phyloP scores from a whole-genome alignment of 805 yeast genomes.

The Saccharomycopsis sp. region DNA sequence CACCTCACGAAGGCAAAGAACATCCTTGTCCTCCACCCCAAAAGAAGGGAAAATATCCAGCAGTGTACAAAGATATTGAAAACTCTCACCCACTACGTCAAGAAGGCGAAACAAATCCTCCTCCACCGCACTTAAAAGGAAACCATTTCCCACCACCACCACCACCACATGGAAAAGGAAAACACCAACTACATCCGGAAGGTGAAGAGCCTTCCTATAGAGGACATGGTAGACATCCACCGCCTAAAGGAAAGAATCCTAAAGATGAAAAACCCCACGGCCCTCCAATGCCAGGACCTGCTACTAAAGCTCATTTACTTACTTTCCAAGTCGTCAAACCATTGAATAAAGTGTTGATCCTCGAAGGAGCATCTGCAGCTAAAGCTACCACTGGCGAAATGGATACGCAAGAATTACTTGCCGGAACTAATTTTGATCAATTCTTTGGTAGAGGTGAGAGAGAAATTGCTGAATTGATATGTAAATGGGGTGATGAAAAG shows the following conservation, averaged over 20 bases:
- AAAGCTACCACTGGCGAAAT: constrained; percentile 50
- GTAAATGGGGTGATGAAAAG: constrained; percentile 46
- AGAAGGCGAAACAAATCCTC: neutral
- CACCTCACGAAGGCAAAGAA: neutral
- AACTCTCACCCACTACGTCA: neutral
- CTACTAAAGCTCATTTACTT: constrained; percentile 26
- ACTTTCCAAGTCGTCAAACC: constrained; percentile 45
- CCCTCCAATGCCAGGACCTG: constrained; percentile 15
- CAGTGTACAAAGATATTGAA: too few species aligned
- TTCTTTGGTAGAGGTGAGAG: constrained; percentile 34
- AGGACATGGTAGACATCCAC: neutral
- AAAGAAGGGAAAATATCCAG: neutral
- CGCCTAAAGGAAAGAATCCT: neutral
- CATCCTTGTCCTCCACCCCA: neutral
- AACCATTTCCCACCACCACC: neutral
- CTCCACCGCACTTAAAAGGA: neutral
- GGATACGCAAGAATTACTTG: constrained; percentile 47
- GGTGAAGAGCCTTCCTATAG: neutral
- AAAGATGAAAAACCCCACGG: constrained; percentile 6
- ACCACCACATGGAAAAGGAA: neutral
- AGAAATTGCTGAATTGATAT: constrained; percentile 41
- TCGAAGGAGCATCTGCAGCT: constrained; percentile 71
- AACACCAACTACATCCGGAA: neutral
- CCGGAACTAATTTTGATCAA: constrained; percentile 28
- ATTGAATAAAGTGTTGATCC: constrained; percentile 40